Evolutionary conservation across 805 yeast species (phyloP), one percentile per base, ranked within the genome.

Genomic region (Myxozyma mucilagina): DNA sequence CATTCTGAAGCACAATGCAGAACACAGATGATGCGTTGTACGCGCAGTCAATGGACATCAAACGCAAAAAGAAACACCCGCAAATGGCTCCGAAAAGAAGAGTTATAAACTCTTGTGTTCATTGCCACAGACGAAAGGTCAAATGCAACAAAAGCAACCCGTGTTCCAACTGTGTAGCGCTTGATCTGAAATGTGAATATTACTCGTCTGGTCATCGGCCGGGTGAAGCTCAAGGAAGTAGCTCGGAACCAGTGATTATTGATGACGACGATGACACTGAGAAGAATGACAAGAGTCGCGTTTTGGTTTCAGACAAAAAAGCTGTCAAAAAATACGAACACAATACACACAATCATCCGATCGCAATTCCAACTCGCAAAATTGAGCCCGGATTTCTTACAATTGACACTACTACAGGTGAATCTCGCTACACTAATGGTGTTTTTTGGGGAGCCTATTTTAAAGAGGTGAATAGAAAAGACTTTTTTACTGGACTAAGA

Each of bases 371-470:
- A n/a, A 20, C 35, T 13, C 43, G 56, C 5, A 42, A 43, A 14
- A 44, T 55, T 5, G 59, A 59, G 31, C 60, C 57, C 29, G 64
- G 63, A 35, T 61, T 39, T 34, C n/a, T 61, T 20, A 36, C 59
- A 5, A 16, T 61, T 9, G 64, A 61, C 36, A 42, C 56, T 16
- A 44, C 20, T 24, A 59, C 59, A 6, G 61, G 61, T 11, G 50
- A 45, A 3, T 53, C 63, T 4, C 54, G 63, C 24, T 61, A 61
- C 36, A 53, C 64, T 9, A 61, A 61, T 42, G 63, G 64, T 10
- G 64, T 47, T 6, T 61, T 61, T 24, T 61, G 64, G 64, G 64
- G 61, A 6, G 60, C 64, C 10, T 59, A 61, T 29, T 61, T 61
- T 35, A 58, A 61, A 59, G 64, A 61, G 56, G 62, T 59, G 42